Evolutionary conservation across 805 yeast genomes (phyloP).

Genomic region (Tetrapisispora pingtungensis): DNA sequence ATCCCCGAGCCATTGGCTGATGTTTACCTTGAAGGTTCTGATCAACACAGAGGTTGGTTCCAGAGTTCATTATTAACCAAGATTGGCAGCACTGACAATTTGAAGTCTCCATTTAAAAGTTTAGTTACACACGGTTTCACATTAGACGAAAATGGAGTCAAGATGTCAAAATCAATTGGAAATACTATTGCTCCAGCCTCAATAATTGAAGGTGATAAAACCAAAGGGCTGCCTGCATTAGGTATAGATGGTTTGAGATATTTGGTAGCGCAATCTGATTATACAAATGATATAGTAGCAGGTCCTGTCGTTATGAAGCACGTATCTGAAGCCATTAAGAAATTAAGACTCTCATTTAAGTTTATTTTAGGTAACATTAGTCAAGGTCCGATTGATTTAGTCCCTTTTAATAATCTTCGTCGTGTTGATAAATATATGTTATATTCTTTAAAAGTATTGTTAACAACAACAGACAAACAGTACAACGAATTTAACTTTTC

Average conservation of each 20-base stretch:
- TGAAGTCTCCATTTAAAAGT: slow-evolving; percentile 55
- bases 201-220: slow-evolving; percentile 51
- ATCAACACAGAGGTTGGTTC: slow-evolving; percentile 98
- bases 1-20: slow-evolving; percentile 53
- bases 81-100: slow-evolving; percentile 36
- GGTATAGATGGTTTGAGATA: slow-evolving; percentile 89
- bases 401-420: slow-evolving; percentile 34
- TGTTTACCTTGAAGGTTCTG: slow-evolving; percentile 92
- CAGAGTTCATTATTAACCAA: slow-evolving; percentile 84
- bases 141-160: slow-evolving; percentile 71
- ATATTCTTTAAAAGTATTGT: slow-evolving; percentile 41
- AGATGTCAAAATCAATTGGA: slow-evolving; percentile 92
- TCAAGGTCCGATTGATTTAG: slow-evolving; percentile 29
- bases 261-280: slow-evolving; percentile 86
- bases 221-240: slow-evolving; percentile 44
- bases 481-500: slow-evolving; percentile 58
- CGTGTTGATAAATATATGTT: slow-evolving; percentile 56
- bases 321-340: slow-evolving; percentile 72
- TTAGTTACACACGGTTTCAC: slow-evolving; percentile 92
- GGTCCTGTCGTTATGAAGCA: slow-evolving; percentile 64
- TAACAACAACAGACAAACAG: slow-evolving; percentile 31
- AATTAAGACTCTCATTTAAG: slow-evolving; percentile 70
- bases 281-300: slow-evolving; percentile 66
- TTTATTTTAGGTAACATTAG: slow-evolving; percentile 72
- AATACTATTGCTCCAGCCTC: slow-evolving; percentile 64